Evolutionary conservation across 2,329 filamentous ascomycete species (phyloP), one percentile per base, ranked within the genome.

Genomic region (Tolypocladium ophioglossoides): DNA sequence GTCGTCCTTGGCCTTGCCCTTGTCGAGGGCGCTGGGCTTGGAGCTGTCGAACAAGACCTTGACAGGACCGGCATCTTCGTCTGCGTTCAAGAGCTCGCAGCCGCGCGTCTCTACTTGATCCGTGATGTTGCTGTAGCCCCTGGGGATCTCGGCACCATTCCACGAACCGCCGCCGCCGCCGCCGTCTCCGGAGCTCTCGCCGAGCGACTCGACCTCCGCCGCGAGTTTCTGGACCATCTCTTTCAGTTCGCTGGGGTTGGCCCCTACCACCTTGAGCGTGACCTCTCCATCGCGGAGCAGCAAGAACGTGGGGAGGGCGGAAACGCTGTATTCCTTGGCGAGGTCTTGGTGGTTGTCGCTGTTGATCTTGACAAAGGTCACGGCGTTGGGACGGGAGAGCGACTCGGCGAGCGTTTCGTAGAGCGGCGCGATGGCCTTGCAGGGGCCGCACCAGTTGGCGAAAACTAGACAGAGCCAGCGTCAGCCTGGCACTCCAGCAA

Each of bases 351-450:
- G 87, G 51, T 78, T 71, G 62, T 96, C 90, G 57, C 83, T 86
- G 76, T 97, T 85, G 74, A 96, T 80, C 75, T 94, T 96, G 68
- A 84, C 83, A 69, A 97, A 96, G 37, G 85, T 88, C 62, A 96
- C 85, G 59, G 80, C 75, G 61, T 85, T 83, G 18, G 86, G 80
- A 52, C 84, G 80, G 20, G 89, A 87, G 48, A 95, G 79, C 57
- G 84, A 78, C 47, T 72, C 68, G 35, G 91, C 84, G 50, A 96
- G 80, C 67, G 85, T 75, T 64, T 94, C 88, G 74, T 89, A 96
- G 58, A 91, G 71, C 20, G 91, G 89, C 7, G 87, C 87, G 61
- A 97, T 91, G 59, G 82, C 78, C 63, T 89, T 87, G 80, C 91
- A 95, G 65, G 90, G 87, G 37, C 76, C 85, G 66, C 88, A 95